A percentile compares a stretch with the other conserved stretches of the same genome.
phyloP scores from a whole-genome alignment of 1,284 basidiomycete genomes.

The Filobasidium uniguttulatum region DNA sequence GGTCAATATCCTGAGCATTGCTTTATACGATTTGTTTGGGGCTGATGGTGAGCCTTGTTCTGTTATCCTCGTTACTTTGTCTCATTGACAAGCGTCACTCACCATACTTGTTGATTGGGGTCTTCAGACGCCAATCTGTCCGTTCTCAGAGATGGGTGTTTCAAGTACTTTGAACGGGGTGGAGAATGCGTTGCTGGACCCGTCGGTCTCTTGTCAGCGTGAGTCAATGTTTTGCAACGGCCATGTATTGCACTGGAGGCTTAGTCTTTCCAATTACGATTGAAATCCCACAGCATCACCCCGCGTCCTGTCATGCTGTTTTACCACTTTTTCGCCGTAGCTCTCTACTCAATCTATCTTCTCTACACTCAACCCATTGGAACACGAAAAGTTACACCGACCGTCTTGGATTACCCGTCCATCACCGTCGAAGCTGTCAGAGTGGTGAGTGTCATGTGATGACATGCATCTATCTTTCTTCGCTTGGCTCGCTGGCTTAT shows the following conservation, averaged over 20 bases:
- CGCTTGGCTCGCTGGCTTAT: neutral
- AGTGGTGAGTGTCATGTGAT: constrained; percentile 44
- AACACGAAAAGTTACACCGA: constrained; percentile 27
- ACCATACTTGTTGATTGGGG: constrained; percentile 9
- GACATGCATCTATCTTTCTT: neutral
- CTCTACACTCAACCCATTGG: constrained; percentile 58
- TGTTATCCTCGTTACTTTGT: constrained; percentile 13
- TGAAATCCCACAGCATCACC: constrained; percentile 39
- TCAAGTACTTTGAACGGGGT: constrained; percentile 92
- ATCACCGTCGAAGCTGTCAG: constrained; percentile 45
- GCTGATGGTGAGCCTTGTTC: constrained; percentile 56
- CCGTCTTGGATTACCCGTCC: constrained; percentile 48
- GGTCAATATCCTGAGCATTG: constrained; percentile 79
- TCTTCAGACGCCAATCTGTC: constrained; percentile 56
- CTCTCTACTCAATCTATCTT: constrained; percentile 79
- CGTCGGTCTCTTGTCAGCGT: constrained; percentile 74
- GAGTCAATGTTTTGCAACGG: constrained; percentile 26
- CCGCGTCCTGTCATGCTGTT: constrained; percentile 66
- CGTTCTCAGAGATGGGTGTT: constrained; percentile 84
- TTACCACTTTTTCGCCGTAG: constrained; percentile 89
- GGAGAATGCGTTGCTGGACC: constrained; percentile 81
- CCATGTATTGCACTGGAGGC: neutral
- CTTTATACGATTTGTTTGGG: constrained; percentile 75
- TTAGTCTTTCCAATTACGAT: neutral
- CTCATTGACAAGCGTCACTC: constrained; percentile 10